These are phyloP conservation scores for Mycocentrospora acerina DNA, from an alignment of 2,329 filamentous ascomycete species.

Conservation along the genomic window DNA sequence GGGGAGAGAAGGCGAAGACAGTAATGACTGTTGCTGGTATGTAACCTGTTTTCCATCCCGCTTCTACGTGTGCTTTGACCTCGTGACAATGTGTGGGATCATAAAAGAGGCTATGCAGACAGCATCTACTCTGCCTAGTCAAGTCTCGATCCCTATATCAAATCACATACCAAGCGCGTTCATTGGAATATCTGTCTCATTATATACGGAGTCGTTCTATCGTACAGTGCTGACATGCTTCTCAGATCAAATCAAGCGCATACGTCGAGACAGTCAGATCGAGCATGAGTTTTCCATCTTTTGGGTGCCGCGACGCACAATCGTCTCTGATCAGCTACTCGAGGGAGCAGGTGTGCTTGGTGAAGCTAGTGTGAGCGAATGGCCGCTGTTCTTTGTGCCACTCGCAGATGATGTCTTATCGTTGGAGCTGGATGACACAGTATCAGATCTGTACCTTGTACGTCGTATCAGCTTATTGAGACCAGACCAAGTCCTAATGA, in stretches of 20 bases:
- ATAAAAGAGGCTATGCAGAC: conserved; percentile 63
- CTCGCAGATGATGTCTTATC: conserved; percentile 90
- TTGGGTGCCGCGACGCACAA: conserved; percentile 89
- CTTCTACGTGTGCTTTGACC: conserved; percentile 1
- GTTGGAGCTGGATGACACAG: conserved; percentile 83
- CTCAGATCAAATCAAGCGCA: conserved; percentile 83
- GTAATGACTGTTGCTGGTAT: conserved; percentile 85
- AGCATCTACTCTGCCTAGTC: conserved; percentile 56
- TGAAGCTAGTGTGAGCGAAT: conserved; percentile 84
- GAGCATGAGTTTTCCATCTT: conserved; percentile 97
- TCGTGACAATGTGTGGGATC: conserved; percentile 46
- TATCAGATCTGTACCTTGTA: conserved; percentile 81
- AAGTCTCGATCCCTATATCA: conserved; percentile 59
- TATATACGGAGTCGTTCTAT: conserved; percentile 28
- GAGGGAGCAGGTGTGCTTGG: conserved; percentile 92
- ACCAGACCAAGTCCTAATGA: conserved; percentile 21
- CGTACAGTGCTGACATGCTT: conserved; percentile 51
- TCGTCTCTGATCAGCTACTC: conserved; percentile 86
- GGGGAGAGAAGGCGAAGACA: conserved; percentile 84
- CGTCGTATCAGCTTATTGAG: conserved; percentile 15
- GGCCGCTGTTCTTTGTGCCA: conserved; percentile 87
- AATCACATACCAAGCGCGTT: conserved; percentile 19
- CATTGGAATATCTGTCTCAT: conserved; percentile 26
- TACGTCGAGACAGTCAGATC: conserved; percentile 83
- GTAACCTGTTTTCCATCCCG: conserved; percentile 16